Evolutionary conservation across 495 filamentous ascomycete genomes (phyloP).

Genomic region (Gamarada debralockiae): DNA sequence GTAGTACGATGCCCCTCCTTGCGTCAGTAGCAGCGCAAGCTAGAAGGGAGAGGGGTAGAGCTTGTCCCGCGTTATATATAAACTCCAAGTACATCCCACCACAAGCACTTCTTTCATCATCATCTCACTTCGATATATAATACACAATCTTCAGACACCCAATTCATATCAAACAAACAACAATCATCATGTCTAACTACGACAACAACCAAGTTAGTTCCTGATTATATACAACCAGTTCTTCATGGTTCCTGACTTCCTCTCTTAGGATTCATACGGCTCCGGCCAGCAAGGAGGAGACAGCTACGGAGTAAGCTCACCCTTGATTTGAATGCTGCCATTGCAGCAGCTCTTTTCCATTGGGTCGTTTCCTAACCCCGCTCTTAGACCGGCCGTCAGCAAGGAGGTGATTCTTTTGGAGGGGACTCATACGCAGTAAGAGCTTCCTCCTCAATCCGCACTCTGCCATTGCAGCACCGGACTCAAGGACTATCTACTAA

Average conservation of each 20-base stretch:
- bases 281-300: conserved; percentile 15
- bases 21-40: no score
- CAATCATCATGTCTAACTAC: conserved; percentile 26
- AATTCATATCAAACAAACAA: background rate
- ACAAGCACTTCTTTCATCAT: background rate
- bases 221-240: conserved; percentile 12
- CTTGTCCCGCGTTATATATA: conserved; percentile 6
- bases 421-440: background rate
- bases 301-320: conserved; percentile 21
- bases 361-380: conserved; percentile 1
- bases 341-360: conserved; percentile 5
- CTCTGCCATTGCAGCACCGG: background rate
- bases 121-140: background rate
- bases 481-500: background rate
- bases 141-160: no score
- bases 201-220: conserved; percentile 24
- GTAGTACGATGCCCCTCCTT: background rate
- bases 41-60: background rate
- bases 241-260: conserved; percentile 15
- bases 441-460: background rate
- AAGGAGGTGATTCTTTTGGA: background rate
- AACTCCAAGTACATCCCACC: background rate
- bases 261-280: conserved; percentile 14
- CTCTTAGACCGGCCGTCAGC: conserved; percentile 12
- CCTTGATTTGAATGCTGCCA: conserved; percentile 3